Evolutionary conservation across 2,329 filamentous ascomycete genomes (phyloP).

Genomic region (Parastagonospora nodorum): DNA sequence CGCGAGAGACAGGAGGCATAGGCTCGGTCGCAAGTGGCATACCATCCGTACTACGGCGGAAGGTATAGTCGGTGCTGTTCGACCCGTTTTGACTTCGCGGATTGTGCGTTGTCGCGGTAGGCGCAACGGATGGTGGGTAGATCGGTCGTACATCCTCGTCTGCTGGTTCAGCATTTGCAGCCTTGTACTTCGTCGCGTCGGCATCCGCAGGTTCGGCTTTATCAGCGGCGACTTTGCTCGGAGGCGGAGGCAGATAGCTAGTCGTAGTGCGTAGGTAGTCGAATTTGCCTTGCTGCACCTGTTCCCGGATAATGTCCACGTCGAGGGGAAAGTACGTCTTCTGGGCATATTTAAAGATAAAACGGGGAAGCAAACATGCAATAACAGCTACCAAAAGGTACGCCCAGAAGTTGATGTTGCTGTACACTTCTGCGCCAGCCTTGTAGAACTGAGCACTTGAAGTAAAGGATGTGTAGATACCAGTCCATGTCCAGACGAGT

Average conservation of each 20-base stretch:
- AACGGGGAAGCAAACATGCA: constrained; percentile 84
- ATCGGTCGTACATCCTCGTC: constrained; percentile 91
- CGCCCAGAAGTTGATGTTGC: constrained; percentile 84
- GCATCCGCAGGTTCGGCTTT: constrained; percentile 64
- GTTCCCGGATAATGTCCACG: constrained; percentile 92
- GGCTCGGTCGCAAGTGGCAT: constrained; percentile 25
- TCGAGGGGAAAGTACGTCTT: constrained; percentile 95
- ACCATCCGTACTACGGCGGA: constrained; percentile 45
- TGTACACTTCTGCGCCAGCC: constrained; percentile 78
- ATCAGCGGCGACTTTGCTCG: constrained; percentile 51
- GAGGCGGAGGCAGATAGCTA: constrained; percentile 53
- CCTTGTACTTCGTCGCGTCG: constrained; percentile 47
- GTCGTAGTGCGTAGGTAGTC: constrained; percentile 68
- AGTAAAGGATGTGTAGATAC: constrained; percentile 73
- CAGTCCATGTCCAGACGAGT: constrained; percentile 95
- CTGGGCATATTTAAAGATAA: constrained; percentile 83
- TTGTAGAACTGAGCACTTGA: constrained; percentile 72
- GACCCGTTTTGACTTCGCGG: constrained; percentile 86
- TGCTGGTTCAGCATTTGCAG: constrained; percentile 56
- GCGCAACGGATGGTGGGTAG: constrained; percentile 86
- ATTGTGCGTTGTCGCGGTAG: constrained; percentile 71
- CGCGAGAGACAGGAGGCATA: constrained; percentile 9
- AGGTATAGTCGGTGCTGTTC: constrained; percentile 89
- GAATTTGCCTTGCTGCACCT: constrained; percentile 82
- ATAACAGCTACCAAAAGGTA: constrained; percentile 77